These are phyloP conservation scores for Lentinus tigrinus DNA, from an alignment of 768 basidiomycete species.

Conservation along the genomic window DNA sequence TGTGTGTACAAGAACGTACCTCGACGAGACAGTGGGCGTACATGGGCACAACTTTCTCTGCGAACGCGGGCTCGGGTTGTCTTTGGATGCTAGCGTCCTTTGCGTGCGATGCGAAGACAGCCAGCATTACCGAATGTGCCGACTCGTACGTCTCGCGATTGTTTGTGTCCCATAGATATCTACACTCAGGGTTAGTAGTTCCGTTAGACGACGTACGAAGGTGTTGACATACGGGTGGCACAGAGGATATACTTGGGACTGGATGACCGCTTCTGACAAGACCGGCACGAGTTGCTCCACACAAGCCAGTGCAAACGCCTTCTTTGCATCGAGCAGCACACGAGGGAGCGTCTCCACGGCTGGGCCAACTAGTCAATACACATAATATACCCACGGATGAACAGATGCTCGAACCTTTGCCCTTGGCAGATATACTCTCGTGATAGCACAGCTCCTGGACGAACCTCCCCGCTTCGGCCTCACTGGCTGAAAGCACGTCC, in stretches of 20 bases:
- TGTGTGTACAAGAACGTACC: conserved; percentile 37
- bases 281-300: conserved; percentile 77
- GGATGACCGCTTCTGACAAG: conserved; percentile 52
- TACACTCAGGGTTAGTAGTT: conserved; percentile 27
- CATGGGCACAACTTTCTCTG: conserved; percentile 65
- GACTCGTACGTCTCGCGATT: conserved; percentile 84
- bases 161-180: conserved; percentile 54
- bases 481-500: conserved; percentile 59
- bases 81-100: conserved; percentile 29
- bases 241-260: conserved; percentile 54
- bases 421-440: not conserved
- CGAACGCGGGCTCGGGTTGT: conserved; percentile 31
- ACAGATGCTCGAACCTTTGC: conserved; percentile 5
- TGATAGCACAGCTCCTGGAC: conserved; percentile 34
- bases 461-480: conserved; percentile 37
- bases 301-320: conserved; percentile 67
- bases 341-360: not conserved
- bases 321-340: conserved; percentile 32
- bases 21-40: conserved; percentile 72
- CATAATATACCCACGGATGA: too few species aligned
- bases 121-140: conserved; percentile 79
- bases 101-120: conserved; percentile 66
- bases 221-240: conserved; percentile 58
- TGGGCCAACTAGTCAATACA: not conserved
- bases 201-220: not conserved